Evolutionary conservation across 148 eudicot genomes (phyloP), one percentile per base, ranked within the genome.

Genomic region (Suaeda aralocaspica): DNA sequence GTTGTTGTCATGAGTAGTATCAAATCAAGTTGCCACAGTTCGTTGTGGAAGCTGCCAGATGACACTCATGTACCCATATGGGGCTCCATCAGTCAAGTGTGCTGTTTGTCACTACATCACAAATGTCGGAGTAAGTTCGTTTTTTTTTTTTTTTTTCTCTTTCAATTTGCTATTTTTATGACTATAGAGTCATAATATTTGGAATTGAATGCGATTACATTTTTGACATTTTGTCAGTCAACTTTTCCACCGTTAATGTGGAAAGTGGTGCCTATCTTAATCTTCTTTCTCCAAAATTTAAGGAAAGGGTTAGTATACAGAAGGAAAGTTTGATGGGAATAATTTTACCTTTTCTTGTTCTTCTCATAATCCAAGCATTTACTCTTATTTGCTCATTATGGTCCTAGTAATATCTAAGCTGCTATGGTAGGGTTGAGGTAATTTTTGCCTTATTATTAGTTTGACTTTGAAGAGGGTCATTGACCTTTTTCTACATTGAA

Each of bases 71-170:
- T 92, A 92, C 77, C 93, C 96, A 5, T 80, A 63, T 76, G 98
- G 98, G 78, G 92, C 98, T 53, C 89, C 88, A 31, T 92, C 98
- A 46, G 98, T 92, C 61, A 92, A 84, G 82, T 92, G 98, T 72
- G 98, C 96, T 63, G 76, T 92, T 79, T 92, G 98, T 81, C 92
- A 92, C 15, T 82, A 74, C 73, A 76, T 92, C 68, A 89, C 98
- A 24, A 82, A 86, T 71, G 85, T 88, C 22, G 90, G 82, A 68
- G 96, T 88, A 68, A 89, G 96, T 86, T 63, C 18, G 44, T 42
- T 75, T 50, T 5, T 14, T 26, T 26, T 46, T 19, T 44, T 26
- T 14, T 68, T 1, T 39, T 36, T 34, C 9, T 36, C 5, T 36
- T 13, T 13, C 19, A 25, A 8, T 60, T 34, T 34, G 18, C 41